A percentile compares a stretch with the other conserved stretches of the same genome.
Evolutionary conservation across 1,284 basidiomycete genomes (phyloP).

Genomic region (Naganishia albida): DNA sequence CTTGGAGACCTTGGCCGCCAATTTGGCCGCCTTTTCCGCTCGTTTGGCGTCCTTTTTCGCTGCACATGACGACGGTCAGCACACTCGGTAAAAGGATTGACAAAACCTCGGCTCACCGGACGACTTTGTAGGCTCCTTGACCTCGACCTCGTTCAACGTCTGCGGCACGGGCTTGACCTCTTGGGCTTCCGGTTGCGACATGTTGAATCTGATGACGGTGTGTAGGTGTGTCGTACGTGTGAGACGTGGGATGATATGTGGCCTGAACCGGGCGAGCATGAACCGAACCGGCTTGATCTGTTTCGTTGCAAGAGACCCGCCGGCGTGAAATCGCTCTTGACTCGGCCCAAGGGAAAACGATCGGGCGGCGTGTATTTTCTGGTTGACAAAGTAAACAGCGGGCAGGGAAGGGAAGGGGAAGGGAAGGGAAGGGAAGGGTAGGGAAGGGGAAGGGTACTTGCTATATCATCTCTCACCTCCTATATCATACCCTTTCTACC

Average conservation of each 20-base stretch:
- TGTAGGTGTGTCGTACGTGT: background rate
- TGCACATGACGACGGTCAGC: constrained; percentile 32
- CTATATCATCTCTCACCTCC: too few species aligned
- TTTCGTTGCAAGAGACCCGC: too few species aligned
- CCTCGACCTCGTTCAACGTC: constrained; percentile 27
- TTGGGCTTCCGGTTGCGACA: too few species aligned
- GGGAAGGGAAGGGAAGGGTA: too few species aligned
- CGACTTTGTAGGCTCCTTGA: constrained; percentile 19
- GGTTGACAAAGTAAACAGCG: too few species aligned
- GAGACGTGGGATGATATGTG: background rate
- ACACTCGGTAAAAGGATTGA: background rate
- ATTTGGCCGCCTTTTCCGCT: constrained; percentile 62
- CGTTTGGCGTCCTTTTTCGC: constrained; percentile 72
- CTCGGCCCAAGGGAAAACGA: background rate
- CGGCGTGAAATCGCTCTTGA: background rate
- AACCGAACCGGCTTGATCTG: background rate
- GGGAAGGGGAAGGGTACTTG: too few species aligned
- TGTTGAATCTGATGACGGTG: background rate
- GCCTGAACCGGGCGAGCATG: constrained; percentile 6
- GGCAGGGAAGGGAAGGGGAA: too few species aligned
- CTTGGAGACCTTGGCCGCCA: constrained; percentile 59
- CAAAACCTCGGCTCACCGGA: constrained; percentile 18
- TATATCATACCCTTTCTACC: background rate
- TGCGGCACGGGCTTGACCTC: constrained; percentile 8
- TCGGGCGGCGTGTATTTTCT: background rate